A percentile compares a stretch with the other conserved stretches of the same genome.
phyloP scores from a whole-genome alignment of 345 rosid species.

The Dimocarpus longan region DNA sequence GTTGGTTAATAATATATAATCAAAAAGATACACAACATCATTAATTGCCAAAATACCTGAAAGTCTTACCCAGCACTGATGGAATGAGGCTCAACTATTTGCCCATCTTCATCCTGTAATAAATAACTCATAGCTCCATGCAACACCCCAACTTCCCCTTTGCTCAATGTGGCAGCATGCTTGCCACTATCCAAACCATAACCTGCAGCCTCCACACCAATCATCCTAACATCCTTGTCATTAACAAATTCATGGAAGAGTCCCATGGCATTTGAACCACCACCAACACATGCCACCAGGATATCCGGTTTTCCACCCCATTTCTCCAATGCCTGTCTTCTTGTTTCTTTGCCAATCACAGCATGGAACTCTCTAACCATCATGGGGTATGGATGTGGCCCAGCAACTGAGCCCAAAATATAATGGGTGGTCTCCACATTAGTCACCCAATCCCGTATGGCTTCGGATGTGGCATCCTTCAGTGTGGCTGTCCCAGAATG shows the following conservation, averaged over 20 bases:
- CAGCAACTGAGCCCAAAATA: slow-evolving; percentile 91
- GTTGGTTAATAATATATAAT: neutral
- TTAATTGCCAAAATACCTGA: neutral
- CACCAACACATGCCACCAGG: slow-evolving; percentile 89
- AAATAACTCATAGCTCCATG: slow-evolving; percentile 99
- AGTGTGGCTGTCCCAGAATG: slow-evolving; percentile 76
- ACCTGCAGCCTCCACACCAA: slow-evolving; percentile 99
- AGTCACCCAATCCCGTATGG: slow-evolving; percentile 93
- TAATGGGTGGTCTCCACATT: slow-evolving; percentile 96
- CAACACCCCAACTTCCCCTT: slow-evolving; percentile 88
- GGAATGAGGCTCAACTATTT: slow-evolving; percentile 91
- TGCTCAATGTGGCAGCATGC: slow-evolving; percentile 88
- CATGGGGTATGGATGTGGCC: slow-evolving; percentile 98
- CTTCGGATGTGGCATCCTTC: slow-evolving; percentile 76
- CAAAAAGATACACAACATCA: neutral
- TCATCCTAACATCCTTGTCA: slow-evolving; percentile 73
- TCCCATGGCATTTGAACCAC: slow-evolving; percentile 96
- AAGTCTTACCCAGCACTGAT: slow-evolving; percentile 84
- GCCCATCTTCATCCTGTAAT: slow-evolving; percentile 91
- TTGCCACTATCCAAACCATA: slow-evolving; percentile 90
- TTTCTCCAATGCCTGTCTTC: slow-evolving; percentile 81
- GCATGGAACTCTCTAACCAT: slow-evolving; percentile 97
- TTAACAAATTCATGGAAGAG: slow-evolving; percentile 89
- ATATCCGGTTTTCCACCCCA: slow-evolving; percentile 98
- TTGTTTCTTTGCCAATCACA: slow-evolving; percentile 88